Percentiles rank a stretch among this genome's conserved stretches.
Conservation (phyloP, 352 stramenopile species). For the Paralagenidium karlingii region DNA sequence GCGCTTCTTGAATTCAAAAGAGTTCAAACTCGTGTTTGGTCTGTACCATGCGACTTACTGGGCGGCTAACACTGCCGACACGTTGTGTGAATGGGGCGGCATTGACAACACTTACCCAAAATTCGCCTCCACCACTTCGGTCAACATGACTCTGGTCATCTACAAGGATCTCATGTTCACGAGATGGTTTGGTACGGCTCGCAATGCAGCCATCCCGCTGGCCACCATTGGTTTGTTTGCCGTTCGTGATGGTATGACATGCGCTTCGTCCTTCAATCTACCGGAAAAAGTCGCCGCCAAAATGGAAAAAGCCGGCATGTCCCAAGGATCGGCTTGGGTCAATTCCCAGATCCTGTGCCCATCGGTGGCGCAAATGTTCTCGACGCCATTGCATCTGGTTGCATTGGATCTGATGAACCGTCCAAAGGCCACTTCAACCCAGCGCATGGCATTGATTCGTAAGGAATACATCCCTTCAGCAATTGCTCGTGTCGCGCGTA, state of each 20-base stretch:
- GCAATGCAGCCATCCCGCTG: conserved; percentile 58
- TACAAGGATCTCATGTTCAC: conserved; percentile 87
- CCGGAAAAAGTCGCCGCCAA: conserved; percentile 51
- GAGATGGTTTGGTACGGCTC: conserved; percentile 83
- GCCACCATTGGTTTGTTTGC: conserved; percentile 78
- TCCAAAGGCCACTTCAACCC: conserved; percentile 11
- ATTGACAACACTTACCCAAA: conserved; percentile 77
- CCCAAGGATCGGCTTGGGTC: conserved; percentile 32
- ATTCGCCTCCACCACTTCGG: conserved; percentile 77
- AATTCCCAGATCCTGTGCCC: conserved; percentile 74
- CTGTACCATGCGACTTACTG: conserved; percentile 86
- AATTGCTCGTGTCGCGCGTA: conserved; percentile 67
- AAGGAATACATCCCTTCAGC: conserved; percentile 82
- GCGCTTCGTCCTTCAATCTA: conserved; percentile 81
- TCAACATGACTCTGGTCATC: conserved; percentile 88
- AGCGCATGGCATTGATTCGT: conserved; percentile 45
- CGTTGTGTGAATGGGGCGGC: conserved; percentile 64
- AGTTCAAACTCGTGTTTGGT: conserved; percentile 84
- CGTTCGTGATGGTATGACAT: conserved; percentile 74
- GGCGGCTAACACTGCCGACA: conserved; percentile 77
- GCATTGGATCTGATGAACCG: conserved; percentile 87
- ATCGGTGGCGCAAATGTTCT: conserved; percentile 77
- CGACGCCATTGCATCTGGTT: conserved; percentile 80
- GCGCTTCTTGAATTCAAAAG: conserved; percentile 62
- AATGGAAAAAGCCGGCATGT: conserved; percentile 40